Evolutionary conservation across 345 rosid species (phyloP), one percentile per base, ranked within the genome.

Genomic region (Anastatica hierochuntica): DNA sequence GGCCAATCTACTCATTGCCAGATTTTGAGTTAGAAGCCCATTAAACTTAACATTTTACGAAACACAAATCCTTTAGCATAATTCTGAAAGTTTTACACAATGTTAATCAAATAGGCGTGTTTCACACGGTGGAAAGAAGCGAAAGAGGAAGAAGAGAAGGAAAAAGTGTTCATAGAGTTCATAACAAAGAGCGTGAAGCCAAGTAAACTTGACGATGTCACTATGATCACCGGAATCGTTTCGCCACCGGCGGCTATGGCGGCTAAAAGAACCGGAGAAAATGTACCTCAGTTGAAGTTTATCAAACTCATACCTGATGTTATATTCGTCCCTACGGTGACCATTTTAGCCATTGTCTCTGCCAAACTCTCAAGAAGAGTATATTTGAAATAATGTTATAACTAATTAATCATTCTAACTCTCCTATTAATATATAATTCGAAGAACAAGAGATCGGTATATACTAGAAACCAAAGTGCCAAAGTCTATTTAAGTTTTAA

Each of bases 191-290:
- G 11, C 0, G 65, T 84, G 13, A 66, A 50, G 14, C 71, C 80
- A 8, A 81, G 79, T 72, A 74, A 62, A 68, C 55, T 82, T 6
- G 98, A 90, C 40, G 71, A 79, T 43, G 63, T 40, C 4, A 77
- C 90, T 5, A 20, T 90, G 69, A 34, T 83, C 8, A 67, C 78
- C 2, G 95, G 96, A 21, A 35, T 90, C 16, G 56, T 66, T 3
- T 80, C 83, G 1, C 95, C 96, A 0, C 95, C 94, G 0, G 95
- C 92, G 3, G 95, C 88, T 29, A 84, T 87, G 94, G 96, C 80
- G 0, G 85, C 88, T 0, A 92, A 92, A 68, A 87, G 69, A 72
- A 86, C 92, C 0, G 96, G 83, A 41, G 88, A 84, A 76, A 82
- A 79, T 44, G 49, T 87, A 45, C 90, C 96, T 0, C 96, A 90